phyloP scores from a whole-genome alignment of 2,329 filamentous ascomycete genomes.

The Nemania sp. region DNA sequence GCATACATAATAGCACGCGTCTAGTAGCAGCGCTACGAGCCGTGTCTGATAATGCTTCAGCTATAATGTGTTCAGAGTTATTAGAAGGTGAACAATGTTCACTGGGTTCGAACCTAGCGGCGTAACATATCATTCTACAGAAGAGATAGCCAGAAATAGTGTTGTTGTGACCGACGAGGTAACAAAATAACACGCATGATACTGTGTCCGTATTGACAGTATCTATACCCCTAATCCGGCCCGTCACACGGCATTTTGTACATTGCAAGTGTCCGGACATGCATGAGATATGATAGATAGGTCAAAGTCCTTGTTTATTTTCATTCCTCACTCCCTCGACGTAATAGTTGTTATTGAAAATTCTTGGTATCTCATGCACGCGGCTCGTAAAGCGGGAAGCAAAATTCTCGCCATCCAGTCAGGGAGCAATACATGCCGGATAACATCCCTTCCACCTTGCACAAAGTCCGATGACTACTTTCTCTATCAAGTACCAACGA shows the following conservation, averaged over 20 bases:
- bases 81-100: not conserved
- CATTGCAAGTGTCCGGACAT: not conserved
- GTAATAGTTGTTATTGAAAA: not conserved
- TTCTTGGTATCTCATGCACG: not conserved
- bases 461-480: not conserved
- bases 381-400: not conserved
- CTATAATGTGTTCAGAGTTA: not conserved
- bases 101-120: not conserved
- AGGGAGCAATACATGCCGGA: not conserved
- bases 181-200: not conserved
- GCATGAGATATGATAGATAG: not conserved
- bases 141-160: not conserved
- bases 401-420: not conserved
- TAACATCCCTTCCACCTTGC: not conserved
- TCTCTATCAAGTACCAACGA: not conserved
- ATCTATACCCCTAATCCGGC: not conserved
- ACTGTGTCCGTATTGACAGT: not conserved
- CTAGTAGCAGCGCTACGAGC: not conserved
- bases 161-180: not conserved
- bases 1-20: constrained; percentile 3
- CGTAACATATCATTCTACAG: not conserved
- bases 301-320: not conserved
- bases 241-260: not conserved
- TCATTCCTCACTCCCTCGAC: not conserved
- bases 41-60: not conserved